A percentile compares a stretch with the other conserved stretches of the same genome.
phyloP scores from a whole-genome alignment of 23 red algal species.

The Gracilaria vermiculophylla region DNA sequence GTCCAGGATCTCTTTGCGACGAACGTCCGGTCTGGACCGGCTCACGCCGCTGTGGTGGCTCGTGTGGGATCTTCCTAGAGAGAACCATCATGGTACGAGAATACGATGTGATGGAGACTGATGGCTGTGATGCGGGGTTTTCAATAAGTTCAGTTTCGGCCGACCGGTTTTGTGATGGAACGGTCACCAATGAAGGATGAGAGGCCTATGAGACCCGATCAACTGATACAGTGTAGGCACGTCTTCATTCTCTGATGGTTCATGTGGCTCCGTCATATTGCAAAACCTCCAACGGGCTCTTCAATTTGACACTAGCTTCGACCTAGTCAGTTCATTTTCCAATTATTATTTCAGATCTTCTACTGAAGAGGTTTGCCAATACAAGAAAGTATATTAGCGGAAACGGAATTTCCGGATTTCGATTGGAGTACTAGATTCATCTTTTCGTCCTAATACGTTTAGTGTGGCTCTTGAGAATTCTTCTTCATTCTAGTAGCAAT shows the following conservation, averaged over 20 bases:
- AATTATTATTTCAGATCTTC: not conserved
- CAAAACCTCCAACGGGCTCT: not conserved
- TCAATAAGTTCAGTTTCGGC: no score
- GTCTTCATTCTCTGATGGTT: not conserved
- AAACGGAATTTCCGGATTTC: not conserved
- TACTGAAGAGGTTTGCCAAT: not conserved
- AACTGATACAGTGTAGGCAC: not conserved
- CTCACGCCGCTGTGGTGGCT: no score
- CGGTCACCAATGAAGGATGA: no score
- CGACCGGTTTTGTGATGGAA: no score
- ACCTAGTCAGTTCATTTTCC: not conserved
- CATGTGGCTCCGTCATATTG: not conserved
- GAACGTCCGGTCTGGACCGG: no score
- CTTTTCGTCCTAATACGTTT: not conserved
- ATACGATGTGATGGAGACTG: no score
- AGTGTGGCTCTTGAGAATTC: not conserved
- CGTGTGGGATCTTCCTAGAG: no score
- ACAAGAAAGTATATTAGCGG: not conserved
- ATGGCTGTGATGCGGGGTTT: no score
- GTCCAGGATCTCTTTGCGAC: no score
- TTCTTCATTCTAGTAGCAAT: not conserved
- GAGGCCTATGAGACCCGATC: not conserved
- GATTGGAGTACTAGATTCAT: not conserved
- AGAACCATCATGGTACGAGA: no score
- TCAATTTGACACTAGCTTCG: constrained; percentile 18